Percentiles rank a stretch among this genome's conserved stretches.
Evolutionary conservation across 2,329 filamentous ascomycete species (phyloP).

Genomic region (Aspergillus felis): DNA sequence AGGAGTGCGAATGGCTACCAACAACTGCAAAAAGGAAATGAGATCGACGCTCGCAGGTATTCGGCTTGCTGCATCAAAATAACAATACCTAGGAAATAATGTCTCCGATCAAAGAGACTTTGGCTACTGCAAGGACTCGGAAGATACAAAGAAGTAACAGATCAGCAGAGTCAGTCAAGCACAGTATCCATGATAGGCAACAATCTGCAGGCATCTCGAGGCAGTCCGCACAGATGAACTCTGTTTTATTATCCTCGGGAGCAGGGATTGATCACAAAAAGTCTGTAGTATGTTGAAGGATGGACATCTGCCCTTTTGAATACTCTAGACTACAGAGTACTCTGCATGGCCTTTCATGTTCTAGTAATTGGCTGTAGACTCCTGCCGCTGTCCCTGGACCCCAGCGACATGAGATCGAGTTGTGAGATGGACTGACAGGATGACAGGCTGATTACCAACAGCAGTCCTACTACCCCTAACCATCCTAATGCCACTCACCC

Average conservation of each 20-base stretch:
- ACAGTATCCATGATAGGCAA: not conserved
- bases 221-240: not conserved
- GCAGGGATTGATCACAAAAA: not conserved
- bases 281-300: no score
- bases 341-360: no score
- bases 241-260: not conserved
- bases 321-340: no score
- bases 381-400: not conserved
- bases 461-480: not conserved
- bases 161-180: not conserved
- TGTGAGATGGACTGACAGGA: not conserved
- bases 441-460: not conserved
- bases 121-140: not conserved
- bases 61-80: not conserved
- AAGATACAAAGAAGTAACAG: not conserved
- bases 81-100: not conserved
- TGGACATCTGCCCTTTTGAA: no score
- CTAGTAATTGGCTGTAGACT: no score
- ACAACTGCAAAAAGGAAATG: no score
- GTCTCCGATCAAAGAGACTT: not conserved
- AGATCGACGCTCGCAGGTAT: not conserved
- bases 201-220: not conserved
- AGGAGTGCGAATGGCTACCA: no score
- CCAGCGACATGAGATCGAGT: not conserved
- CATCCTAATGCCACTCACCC: not conserved